Percentiles rank a stretch among this genome's conserved stretches.
These are phyloP conservation scores for Aspergillus jensenii DNA, from an alignment of 2,329 filamentous ascomycete species.

Conservation along the genomic window DNA sequence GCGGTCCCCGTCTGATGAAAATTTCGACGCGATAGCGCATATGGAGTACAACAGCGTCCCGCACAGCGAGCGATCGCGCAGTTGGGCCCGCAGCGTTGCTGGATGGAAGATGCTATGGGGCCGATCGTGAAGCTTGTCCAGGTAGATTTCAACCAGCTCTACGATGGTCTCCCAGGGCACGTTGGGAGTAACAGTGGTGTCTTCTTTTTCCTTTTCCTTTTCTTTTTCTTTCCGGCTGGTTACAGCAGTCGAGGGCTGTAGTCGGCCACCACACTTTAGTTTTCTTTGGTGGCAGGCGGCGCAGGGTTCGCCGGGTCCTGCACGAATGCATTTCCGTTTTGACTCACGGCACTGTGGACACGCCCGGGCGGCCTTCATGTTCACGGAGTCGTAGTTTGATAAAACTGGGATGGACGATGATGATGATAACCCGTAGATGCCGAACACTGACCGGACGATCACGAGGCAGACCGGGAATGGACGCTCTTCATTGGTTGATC, in stretches of 20 bases:
- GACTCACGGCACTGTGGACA: slow-evolving; percentile 1
- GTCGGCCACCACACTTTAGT: neutral
- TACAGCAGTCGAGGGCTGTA: too few species aligned
- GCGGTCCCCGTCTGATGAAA: neutral
- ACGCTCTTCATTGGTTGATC: too few species aligned
- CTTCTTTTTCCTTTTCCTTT: too few species aligned
- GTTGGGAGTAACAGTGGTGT: too few species aligned
- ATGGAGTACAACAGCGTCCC: neutral
- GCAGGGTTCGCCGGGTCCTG: neutral
- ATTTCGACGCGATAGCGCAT: neutral
- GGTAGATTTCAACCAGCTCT: slow-evolving; percentile 1
- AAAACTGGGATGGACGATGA: too few species aligned
- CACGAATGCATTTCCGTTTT: neutral
- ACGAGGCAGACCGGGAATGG: too few species aligned
- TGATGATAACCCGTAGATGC: too few species aligned
- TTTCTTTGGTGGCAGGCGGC: neutral
- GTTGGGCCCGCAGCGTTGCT: neutral
- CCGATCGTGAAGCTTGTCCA: slow-evolving; percentile 7
- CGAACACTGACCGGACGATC: too few species aligned
- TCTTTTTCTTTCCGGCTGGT: too few species aligned
- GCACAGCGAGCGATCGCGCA: neutral
- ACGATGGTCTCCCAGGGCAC: neutral
- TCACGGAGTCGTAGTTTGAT: too few species aligned
- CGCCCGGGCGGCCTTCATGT: neutral
- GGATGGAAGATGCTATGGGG: slow-evolving; percentile 9